Base-by-base conservation (phyloP, 1,284 basidiomycete genomes). In the Ganoderma sinense region DNA sequence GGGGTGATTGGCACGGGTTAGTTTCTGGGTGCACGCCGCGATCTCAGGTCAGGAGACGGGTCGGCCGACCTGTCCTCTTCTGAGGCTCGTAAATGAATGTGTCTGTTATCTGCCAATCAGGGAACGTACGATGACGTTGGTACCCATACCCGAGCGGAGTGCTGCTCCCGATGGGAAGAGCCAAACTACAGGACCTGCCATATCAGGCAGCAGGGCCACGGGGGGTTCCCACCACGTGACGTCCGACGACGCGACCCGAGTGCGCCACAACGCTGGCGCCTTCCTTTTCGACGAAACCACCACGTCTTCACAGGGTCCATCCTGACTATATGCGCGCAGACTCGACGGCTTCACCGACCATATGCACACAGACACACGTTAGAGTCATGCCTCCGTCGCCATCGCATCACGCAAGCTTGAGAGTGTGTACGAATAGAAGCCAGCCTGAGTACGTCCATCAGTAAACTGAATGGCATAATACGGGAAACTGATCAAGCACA, bases 151-250 rank as follows among this genome's bases (percentile, higher is more conserved):
- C 56, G 33, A 33, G 56, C 56, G 36, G 56, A 59, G 33, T 59
- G 33, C 56, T 53, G 23, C 48, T 53, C 56, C 33, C 36, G 33
- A 39, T 59, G 56, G 56, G 56, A 59, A 59, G 36, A 59, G 56
- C n/a, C 56, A 39, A 58, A 59, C 56, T 59, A 59, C 56, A 59
- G 36, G 31, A 36, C 36, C 33, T 59, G 56, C 56, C 56, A 59
- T n/a, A n/a, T 39, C 31, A n/a, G 33, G 56, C n/a, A 18, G 20
- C 56, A n/a, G 5, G 33, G 7, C 56, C 29, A 39, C 36, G 18
- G 23, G 48, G 11, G 16, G 36, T 59, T 59, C 56, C 36, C 56
- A 59, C 56, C 56, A 59, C 56, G 56, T 59, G 56, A 59, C 10
- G 33, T 16, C 56, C 33, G 7, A 4, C 53, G 18, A 56, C 53